Evolutionary conservation across 352 stramenopile genomes (phyloP).

Genomic region (Globisporangium megalacanthum): DNA sequence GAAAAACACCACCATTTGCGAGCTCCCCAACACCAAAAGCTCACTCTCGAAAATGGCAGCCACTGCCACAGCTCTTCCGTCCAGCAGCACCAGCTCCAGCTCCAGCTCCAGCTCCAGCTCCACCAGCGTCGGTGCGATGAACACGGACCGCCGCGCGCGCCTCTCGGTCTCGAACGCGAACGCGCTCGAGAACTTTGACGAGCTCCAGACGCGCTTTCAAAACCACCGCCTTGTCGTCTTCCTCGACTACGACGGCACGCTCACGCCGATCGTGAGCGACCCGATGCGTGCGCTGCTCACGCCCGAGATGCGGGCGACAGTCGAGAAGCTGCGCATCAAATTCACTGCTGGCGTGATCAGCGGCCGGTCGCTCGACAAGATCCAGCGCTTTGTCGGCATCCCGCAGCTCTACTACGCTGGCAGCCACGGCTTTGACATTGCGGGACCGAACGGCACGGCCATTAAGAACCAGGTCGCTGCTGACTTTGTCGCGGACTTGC

Average conservation of each 20-base stretch:
- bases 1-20: no score
- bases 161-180: constrained; percentile 74
- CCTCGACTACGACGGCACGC: constrained; percentile 87
- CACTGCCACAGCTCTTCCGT: background rate
- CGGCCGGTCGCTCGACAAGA: constrained; percentile 82
- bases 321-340: constrained; percentile 69
- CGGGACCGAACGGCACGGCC: constrained; percentile 59
- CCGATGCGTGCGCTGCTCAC: constrained; percentile 66
- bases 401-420: constrained; percentile 87
- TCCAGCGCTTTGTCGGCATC: constrained; percentile 86
- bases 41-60: constrained; percentile 15
- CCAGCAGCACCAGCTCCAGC: background rate
- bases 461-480: constrained; percentile 84
- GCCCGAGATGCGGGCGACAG: constrained; percentile 54
- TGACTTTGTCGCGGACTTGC: constrained; percentile 67
- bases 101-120: background rate
- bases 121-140: background rate
- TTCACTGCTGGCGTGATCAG: constrained; percentile 87
- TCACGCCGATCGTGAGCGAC: constrained; percentile 89
- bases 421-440: constrained; percentile 89
- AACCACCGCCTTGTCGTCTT: constrained; percentile 76
- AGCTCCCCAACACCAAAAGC: background rate
- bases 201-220: constrained; percentile 42
- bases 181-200: constrained; percentile 62
- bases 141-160: constrained; percentile 18